These are phyloP conservation scores for Telfairia occidentalis DNA, from an alignment of 331 rosid genomes.

Conservation along the genomic window DNA sequence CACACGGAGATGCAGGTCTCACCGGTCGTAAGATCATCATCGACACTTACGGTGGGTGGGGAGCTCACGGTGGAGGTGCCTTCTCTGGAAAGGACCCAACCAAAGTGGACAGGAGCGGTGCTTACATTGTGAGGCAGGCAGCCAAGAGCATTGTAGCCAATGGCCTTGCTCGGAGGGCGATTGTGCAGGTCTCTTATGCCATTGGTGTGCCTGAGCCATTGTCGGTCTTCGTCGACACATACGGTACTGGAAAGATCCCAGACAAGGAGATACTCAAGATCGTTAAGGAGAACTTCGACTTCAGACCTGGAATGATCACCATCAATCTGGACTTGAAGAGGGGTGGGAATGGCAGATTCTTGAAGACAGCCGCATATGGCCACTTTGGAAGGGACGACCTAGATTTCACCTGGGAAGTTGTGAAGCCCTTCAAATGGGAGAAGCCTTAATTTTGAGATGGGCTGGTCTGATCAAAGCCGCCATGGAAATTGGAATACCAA, in stretches of 20 bases:
- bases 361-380: conserved; percentile 13
- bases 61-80: conserved; percentile 13
- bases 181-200: conserved; percentile 13
- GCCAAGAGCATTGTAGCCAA: conserved; percentile 12
- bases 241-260: conserved; percentile 3
- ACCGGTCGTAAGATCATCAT: conserved; percentile 15
- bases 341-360: conserved; percentile 10
- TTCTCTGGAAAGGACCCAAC: conserved; percentile 12
- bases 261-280: conserved; percentile 7
- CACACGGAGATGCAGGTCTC: conserved; percentile 13
- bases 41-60: conserved; percentile 12
- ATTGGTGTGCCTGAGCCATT: conserved; percentile 13
- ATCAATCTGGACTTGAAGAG: conserved; percentile 12
- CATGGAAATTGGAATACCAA: background rate
- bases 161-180: conserved; percentile 4
- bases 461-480: background rate
- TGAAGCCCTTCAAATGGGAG: conserved; percentile 15
- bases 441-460: conserved; percentile 8
- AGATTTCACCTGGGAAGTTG: conserved; percentile 12
- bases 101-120: conserved; percentile 14
- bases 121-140: conserved; percentile 12
- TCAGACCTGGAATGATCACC: conserved; percentile 11
- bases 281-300: conserved; percentile 14
- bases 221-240: conserved; percentile 9
- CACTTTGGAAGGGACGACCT: conserved; percentile 12